phyloP scores from a whole-genome alignment of 108 stramenopile genomes.

The Cyclotella kingstonii region DNA sequence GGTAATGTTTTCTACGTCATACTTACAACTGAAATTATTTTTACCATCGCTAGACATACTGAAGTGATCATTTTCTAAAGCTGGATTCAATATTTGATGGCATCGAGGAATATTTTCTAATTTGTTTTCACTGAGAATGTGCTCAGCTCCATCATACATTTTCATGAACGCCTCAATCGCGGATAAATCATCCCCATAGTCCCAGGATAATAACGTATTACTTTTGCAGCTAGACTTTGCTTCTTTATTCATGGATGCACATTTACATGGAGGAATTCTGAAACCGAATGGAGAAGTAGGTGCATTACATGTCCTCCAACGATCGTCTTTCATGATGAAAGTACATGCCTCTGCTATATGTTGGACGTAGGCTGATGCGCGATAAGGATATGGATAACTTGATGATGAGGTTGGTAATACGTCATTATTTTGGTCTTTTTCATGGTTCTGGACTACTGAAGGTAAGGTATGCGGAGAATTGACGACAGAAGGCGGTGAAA shows the following conservation, averaged over 20 bases:
- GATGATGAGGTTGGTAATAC: background rate
- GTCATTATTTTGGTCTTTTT: background rate
- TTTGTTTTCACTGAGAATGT: background rate
- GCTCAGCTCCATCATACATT: constrained; percentile 31
- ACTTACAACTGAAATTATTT: background rate
- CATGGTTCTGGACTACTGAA: background rate
- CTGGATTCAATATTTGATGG: background rate
- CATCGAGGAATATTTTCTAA: background rate
- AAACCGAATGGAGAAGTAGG: background rate
- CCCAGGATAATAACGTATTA: constrained; percentile 61
- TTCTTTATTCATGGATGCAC: background rate
- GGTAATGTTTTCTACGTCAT: background rate
- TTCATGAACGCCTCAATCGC: constrained; percentile 52
- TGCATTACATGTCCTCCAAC: constrained; percentile 48
- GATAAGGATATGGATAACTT: constrained; percentile 21
- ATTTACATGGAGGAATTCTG: background rate
- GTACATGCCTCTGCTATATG: constrained; percentile 76
- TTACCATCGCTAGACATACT: too few species aligned
- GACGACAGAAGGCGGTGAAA: too few species aligned
- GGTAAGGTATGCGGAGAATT: too few species aligned
- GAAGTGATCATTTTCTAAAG: background rate
- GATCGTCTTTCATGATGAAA: constrained; percentile 59
- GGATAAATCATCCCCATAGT: constrained; percentile 74
- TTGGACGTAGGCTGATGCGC: constrained; percentile 77
- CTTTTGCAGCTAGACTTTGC: background rate